These are phyloP conservation scores for Coemansia furcata DNA, from an alignment of 192 early-diverging fungal genomes.

Conservation along the genomic window DNA sequence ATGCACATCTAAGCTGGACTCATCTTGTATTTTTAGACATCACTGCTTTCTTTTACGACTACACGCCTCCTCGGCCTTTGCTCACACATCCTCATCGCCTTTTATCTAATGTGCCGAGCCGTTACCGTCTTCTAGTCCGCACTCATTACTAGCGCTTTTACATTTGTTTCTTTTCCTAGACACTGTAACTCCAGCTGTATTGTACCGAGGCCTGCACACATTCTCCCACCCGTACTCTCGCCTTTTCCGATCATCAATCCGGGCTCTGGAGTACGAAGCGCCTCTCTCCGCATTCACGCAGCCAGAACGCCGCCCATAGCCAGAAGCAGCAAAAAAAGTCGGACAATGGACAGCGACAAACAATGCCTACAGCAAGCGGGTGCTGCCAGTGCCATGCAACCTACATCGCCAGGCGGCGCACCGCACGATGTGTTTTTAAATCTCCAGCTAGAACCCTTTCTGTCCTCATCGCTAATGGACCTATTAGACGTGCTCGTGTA, in stretches of 20 bases:
- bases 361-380: slow-evolving; percentile 25
- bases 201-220: background rate
- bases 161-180: background rate
- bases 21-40: slow-evolving; percentile 4
- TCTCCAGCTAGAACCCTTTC: slow-evolving; percentile 43
- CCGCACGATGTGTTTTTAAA: slow-evolving; percentile 42
- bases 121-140: background rate
- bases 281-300: background rate
- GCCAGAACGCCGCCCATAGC: background rate
- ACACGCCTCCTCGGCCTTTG: background rate
- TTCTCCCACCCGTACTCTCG: background rate
- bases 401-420: slow-evolving; percentile 19
- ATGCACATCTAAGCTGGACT: background rate
- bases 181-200: background rate
- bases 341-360: slow-evolving; percentile 41
- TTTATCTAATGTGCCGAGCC: background rate
- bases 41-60: background rate
- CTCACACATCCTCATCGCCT: background rate
- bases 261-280: background rate
- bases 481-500: slow-evolving; percentile 38
- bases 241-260: background rate
- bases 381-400: slow-evolving; percentile 22
- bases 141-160: background rate
- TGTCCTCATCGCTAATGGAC: slow-evolving; percentile 50
- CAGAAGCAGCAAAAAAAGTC: background rate